phyloP scores from a whole-genome alignment of 257 asterid genomes.

The Nicotiana undulata region DNA sequence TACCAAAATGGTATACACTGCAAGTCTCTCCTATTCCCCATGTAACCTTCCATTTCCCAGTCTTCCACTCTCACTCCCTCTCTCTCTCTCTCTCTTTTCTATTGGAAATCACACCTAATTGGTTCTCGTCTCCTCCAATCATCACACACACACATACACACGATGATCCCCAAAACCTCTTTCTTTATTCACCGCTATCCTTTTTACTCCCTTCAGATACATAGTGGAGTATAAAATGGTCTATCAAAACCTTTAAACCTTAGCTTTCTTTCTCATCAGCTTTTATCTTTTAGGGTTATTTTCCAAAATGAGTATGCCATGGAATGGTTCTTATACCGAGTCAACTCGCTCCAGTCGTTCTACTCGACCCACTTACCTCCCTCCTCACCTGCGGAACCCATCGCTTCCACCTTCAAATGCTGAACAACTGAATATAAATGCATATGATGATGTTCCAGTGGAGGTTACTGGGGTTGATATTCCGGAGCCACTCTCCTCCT shows the following conservation, averaged over 20 bases:
- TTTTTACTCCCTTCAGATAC: neutral
- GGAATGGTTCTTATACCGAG: neutral
- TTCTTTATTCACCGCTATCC: neutral
- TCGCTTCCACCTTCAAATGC: slow-evolving; percentile 4
- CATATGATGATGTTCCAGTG: slow-evolving; percentile 32
- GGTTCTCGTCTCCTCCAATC: neutral
- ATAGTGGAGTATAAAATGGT: neutral
- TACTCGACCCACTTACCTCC: slow-evolving; percentile 22
- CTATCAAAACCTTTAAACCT: neutral
- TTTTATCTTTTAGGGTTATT: neutral
- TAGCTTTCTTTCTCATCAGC: neutral
- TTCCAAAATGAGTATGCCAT: neutral
- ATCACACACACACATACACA: neutral
- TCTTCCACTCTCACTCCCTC: neutral
- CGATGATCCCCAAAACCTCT: neutral
- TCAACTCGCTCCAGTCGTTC: slow-evolving; percentile 11
- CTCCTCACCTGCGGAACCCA: slow-evolving; percentile 33
- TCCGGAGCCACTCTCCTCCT: slow-evolving; percentile 51
- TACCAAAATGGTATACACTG: slow-evolving; percentile 1
- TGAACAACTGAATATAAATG: neutral
- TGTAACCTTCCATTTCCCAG: neutral
- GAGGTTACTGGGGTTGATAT: slow-evolving; percentile 49
- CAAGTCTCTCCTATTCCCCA: slow-evolving; percentile 10
- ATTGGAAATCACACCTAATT: neutral
- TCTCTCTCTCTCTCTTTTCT: too few species aligned